These are phyloP conservation scores for Penicillium sp. DNA, from an alignment of 2,329 filamentous ascomycete genomes.

Conservation along the genomic window DNA sequence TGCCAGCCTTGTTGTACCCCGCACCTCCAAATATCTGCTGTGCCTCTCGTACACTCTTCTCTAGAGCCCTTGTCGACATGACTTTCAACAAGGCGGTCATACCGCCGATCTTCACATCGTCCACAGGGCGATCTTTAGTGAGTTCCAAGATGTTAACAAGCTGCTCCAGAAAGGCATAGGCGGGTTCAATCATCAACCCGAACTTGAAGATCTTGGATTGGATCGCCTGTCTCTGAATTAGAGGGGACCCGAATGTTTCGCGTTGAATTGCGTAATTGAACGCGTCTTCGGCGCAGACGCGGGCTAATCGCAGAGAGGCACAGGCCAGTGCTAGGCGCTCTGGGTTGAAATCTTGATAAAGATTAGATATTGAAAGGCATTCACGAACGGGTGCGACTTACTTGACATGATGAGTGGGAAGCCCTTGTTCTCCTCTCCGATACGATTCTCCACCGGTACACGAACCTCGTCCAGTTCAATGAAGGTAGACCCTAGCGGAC, in stretches of 20 bases:
- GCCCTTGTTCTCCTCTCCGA: conserved; percentile 68
- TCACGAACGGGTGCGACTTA: conserved; percentile 14
- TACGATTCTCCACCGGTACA: conserved; percentile 68
- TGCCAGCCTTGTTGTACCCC: conserved; percentile 53
- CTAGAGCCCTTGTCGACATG: conserved; percentile 54
- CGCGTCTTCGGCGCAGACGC: conserved; percentile 61
- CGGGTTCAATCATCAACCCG: conserved; percentile 60
- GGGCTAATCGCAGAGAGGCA: conserved; percentile 61
- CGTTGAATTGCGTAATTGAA: conserved; percentile 65
- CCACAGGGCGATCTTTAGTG: conserved; percentile 39
- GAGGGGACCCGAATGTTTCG: conserved; percentile 62
- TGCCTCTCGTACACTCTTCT: conserved; percentile 56
- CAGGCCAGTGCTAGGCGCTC: conserved; percentile 69
- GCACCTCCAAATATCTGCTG: conserved; percentile 58
- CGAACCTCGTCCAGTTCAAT: conserved; percentile 73
- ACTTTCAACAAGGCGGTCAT: conserved; percentile 56
- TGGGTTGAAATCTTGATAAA: conserved; percentile 66
- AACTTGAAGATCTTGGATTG: conserved; percentile 61
- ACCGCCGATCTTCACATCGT: conserved; percentile 50
- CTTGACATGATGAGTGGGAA: conserved; percentile 74
- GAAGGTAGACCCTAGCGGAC: conserved; percentile 50
- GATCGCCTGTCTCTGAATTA: conserved; percentile 62
- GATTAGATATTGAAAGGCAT: not conserved
- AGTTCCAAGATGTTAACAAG: conserved; percentile 57
- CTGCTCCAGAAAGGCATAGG: conserved; percentile 64